These are phyloP conservation scores for Cryptococcus maquisensis DNA, from an alignment of 1,284 basidiomycete genomes.

Conservation along the genomic window DNA sequence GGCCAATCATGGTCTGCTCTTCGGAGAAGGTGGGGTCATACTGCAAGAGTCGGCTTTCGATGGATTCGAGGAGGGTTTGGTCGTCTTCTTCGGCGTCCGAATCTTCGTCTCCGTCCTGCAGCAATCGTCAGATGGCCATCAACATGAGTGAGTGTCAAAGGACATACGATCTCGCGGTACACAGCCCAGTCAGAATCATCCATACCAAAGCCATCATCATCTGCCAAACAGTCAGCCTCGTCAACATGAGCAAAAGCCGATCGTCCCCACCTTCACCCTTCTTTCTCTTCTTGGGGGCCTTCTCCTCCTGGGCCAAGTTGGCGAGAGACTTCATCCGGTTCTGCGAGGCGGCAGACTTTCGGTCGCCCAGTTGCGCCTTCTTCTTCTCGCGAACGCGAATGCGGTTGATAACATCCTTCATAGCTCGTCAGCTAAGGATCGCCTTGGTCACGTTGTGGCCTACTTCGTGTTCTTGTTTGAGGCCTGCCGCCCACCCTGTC, in stretches of 20 bases:
- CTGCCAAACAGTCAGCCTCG: slow-evolving; percentile 48
- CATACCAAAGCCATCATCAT: slow-evolving; percentile 85
- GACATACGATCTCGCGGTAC: slow-evolving; percentile 86
- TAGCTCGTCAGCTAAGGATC: not conserved
- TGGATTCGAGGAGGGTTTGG: slow-evolving; percentile 61
- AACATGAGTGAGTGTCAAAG: not conserved
- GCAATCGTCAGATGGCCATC: not conserved
- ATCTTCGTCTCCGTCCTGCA: slow-evolving; percentile 71
- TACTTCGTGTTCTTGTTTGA: slow-evolving; percentile 75
- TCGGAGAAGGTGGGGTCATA: slow-evolving; percentile 78
- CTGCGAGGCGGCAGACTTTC: slow-evolving; percentile 93
- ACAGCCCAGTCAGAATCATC: slow-evolving; percentile 98
- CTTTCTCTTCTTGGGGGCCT: slow-evolving; percentile 65
- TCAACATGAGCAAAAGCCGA: not conserved
- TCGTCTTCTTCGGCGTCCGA: slow-evolving; percentile 97
- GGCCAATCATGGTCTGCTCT: slow-evolving; percentile 76
- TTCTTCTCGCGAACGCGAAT: slow-evolving; percentile 81
- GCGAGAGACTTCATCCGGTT: slow-evolving; percentile 97
- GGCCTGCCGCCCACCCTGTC: slow-evolving; percentile 64
- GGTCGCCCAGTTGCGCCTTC: slow-evolving; percentile 77
- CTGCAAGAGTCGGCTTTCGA: slow-evolving; percentile 78
- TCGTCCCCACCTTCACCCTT: slow-evolving; percentile 62
- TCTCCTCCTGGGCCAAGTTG: slow-evolving; percentile 77
- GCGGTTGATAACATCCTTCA: slow-evolving; percentile 68
- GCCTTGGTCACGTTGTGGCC: slow-evolving; percentile 9